Evolutionary conservation across 495 filamentous ascomycete genomes (phyloP), one percentile per base, ranked within the genome.

Genomic region (Hyaloscypha bicolor): DNA sequence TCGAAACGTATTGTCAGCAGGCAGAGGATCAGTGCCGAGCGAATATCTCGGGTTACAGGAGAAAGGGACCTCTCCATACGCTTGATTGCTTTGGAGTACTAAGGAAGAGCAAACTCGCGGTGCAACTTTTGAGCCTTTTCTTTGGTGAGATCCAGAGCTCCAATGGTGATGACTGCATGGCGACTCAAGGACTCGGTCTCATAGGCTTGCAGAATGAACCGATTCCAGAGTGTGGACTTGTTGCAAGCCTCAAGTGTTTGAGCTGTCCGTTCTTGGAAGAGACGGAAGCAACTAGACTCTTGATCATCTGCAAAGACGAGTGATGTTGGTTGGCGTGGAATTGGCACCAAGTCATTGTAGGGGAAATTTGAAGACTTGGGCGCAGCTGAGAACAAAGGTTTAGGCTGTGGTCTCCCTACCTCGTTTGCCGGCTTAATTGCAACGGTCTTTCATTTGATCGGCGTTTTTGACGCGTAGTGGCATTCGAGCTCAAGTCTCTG

Each of bases 121-220:
- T 68, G 62, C 63, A 52, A 14, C 55, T 67, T 53, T 58, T 71
- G n/a, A 67, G 9, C 19, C 14, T 37, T 62, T 1, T 21, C n/a
- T 25, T 48, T 21, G 4, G 82, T 83, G 68, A 87, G 84, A 64
- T 89, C 87, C 22, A 88, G 77, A 0, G 86, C 83, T 42, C 85
- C 84, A 19, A 90, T 74, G 35, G 88, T 87, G 14, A 89, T 78
- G 2, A 88, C 80, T 16, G 87, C 85, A 71, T 90, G 86, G 21
- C 84, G 80, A 55, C 90, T 85, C 9, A 83, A 78, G 5, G 87
- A 78, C 71, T 88, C 84, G 25, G 81, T 80, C 48, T 84, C 79
- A 45, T 83, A 86, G 63, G 84, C 84, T 70, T 86, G 83, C 56
- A 88, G 74, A 29, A 90, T 77, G 9, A 74, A 76, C 58, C 71